Evolutionary conservation across 306 rosid species (phyloP), one percentile per base, ranked within the genome.

Genomic region (Fagus sylvatica): DNA sequence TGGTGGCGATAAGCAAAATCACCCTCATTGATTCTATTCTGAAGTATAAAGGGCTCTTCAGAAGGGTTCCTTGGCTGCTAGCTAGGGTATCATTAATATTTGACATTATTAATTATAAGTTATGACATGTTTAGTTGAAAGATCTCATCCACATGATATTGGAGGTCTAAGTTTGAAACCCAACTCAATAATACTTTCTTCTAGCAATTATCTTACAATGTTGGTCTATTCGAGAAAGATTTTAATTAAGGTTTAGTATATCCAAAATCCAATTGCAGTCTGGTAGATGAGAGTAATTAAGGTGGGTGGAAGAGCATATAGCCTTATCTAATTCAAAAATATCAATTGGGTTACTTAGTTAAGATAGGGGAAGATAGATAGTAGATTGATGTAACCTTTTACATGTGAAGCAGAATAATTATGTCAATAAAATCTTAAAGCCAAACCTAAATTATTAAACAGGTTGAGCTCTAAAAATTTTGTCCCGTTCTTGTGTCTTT

Each of bases 1-100:
- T 46, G 51, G 51, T 46, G 51, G 51, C 5, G 19, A 5, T 75
- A 13, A 28, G 74, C 69, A 15, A 53, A 68, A 40, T 76, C 73
- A 66, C 33, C 7, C 51, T 32, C 71, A 17, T 60, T 48, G n/a
- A 40, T 48, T 64, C 43, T 49, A 34, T 64, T 48, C 61, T 61
- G 36, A 54, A 34, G 48, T 7, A 48, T 49, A 62, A 61, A 61
- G 40, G 17, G 68, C 17, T 13, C 41, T 33, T 33, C 7, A 32
- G 68, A 61, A 61, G 19, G 41, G 41, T 4, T 10, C 67, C 15
- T 60, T 32, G 37, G 33, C 30, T 30, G 33, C 30, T 30, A 30
- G 49, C 33, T 30, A 30, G 33, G 40, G 33, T 60, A 32, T 30
- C 28, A 22, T 22, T 22, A 56, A 60, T 32, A 33, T 13, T 60